Evolutionary conservation across 345 rosid species (phyloP).

Genomic region (Geranium rotundifolium): DNA sequence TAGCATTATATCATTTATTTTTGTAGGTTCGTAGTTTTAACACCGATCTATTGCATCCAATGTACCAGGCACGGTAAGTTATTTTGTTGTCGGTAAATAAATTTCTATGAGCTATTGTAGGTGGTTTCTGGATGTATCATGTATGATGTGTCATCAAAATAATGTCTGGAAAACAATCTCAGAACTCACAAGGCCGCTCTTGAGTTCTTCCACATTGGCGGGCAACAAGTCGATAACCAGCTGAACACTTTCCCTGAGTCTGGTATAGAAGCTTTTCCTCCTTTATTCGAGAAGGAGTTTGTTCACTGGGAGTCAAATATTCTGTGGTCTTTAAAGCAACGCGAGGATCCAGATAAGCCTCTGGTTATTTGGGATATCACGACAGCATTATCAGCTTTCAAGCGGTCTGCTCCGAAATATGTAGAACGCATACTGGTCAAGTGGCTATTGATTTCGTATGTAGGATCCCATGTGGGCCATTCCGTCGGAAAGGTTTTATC

Average conservation of each 20-base stretch:
- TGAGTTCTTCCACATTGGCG: conserved; percentile 88
- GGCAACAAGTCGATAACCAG: conserved; percentile 36
- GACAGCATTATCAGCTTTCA: conserved; percentile 64
- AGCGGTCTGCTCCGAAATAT: conserved; percentile 44
- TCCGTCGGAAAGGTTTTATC: conserved; percentile 33
- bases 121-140: background rate
- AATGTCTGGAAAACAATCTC: conserved; percentile 1
- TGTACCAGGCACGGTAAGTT: conserved; percentile 75
- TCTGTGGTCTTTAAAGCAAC: conserved; percentile 56
- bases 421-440: conserved; percentile 41
- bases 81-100: background rate
- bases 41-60: conserved; percentile 54
- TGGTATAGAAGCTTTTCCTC: conserved; percentile 28
- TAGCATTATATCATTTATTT: conserved; percentile 1
- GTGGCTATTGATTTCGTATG: conserved; percentile 52
- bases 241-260: conserved; percentile 21
- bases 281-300: conserved; percentile 38
- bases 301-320: conserved; percentile 58
- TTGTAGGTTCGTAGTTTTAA: conserved; percentile 78
- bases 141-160: background rate
- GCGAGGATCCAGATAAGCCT: conserved; percentile 37
- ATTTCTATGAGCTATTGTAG: background rate
- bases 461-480: conserved; percentile 27
- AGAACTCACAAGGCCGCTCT: conserved; percentile 83
- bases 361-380: conserved; percentile 72